A percentile compares a stretch with the other conserved stretches of the same genome.
Evolutionary conservation across 108 stramenopile species (phyloP).

Genomic region (Nannochloropsis gaditana): DNA sequence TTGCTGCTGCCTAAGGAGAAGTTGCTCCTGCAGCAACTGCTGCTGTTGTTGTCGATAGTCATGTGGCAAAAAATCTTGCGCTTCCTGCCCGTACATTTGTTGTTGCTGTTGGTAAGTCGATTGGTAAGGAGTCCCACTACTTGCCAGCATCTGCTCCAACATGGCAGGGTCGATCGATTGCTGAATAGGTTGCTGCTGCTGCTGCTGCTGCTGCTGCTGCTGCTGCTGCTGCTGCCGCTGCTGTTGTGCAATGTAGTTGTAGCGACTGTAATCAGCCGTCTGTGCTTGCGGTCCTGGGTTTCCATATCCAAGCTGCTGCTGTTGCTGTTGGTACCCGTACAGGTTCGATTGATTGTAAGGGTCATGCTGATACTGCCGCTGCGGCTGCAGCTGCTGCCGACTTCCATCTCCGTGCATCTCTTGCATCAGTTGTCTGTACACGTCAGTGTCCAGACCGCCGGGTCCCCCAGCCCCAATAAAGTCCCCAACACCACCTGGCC

Average conservation of each 20-base stretch:
- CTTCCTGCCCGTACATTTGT: neutral
- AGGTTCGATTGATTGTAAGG: neutral
- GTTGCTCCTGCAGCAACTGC: neutral
- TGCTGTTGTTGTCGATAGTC: neutral
- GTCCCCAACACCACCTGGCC: neutral
- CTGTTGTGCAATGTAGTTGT: neutral
- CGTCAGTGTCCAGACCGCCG: neutral
- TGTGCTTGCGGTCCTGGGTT: neutral
- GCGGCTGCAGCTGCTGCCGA: neutral
- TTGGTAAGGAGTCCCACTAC: neutral
- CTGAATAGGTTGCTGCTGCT: neutral
- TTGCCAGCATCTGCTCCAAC: neutral
- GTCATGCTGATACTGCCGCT: slow-evolving; percentile 10
- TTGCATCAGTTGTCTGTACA: neutral
- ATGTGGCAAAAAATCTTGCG: neutral
- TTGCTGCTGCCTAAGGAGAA: neutral
- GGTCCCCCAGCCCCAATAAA: neutral
- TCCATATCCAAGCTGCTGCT: neutral
- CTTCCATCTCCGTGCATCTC: neutral
- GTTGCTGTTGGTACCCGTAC: neutral
- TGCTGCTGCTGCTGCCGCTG: neutral
- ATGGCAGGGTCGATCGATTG: neutral
- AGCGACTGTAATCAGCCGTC: neutral
- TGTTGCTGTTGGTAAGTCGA: neutral
- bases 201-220: no score